Evolutionary conservation across 1,284 basidiomycete genomes (phyloP).

Genomic region (Rhodotorula sp.): DNA sequence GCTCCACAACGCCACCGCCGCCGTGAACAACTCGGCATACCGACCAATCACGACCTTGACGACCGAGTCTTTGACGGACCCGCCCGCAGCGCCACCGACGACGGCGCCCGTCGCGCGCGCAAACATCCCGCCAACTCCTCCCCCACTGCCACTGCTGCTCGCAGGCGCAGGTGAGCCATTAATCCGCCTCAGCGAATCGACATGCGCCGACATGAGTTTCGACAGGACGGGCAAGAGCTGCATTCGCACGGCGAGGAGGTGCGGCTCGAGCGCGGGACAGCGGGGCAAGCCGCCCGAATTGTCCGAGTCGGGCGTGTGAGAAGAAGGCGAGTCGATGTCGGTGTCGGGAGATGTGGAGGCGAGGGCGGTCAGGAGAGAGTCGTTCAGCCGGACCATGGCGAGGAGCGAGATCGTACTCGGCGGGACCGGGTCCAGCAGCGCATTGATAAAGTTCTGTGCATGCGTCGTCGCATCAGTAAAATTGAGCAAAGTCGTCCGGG

Average conservation of each 20-base stretch:
- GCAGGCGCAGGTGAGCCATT: conserved; percentile 53
- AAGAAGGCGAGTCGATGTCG: conserved; percentile 60
- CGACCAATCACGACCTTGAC: conserved; percentile 61
- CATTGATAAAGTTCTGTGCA: conserved; percentile 63
- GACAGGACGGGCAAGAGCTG: conserved; percentile 89
- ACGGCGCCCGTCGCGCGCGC: conserved; percentile 53
- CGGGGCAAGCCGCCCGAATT: conserved; percentile 53
- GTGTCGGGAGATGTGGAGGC: conserved; percentile 68
- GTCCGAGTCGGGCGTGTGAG: neutral
- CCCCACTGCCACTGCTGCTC: conserved; percentile 42
- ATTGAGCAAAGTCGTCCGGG: neutral
- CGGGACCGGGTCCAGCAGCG: conserved; percentile 58
- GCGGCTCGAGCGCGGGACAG: conserved; percentile 73
- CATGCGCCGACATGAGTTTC: conserved; percentile 77
- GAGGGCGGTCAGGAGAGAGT: conserved; percentile 60
- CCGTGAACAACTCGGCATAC: conserved; percentile 75
- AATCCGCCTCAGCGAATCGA: conserved; percentile 73
- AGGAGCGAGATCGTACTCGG: conserved; percentile 72
- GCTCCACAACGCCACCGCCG: conserved; percentile 59
- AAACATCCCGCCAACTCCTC: conserved; percentile 51
- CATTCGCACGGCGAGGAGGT: conserved; percentile 72
- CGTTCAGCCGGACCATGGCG: conserved; percentile 82
- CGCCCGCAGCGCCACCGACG: conserved; percentile 58
- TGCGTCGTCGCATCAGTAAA: too few species aligned
- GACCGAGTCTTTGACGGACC: conserved; percentile 60